Conservation (phyloP, 2,329 filamentous ascomycete genomes). For the Phyllosticta citriasiana region DNA sequence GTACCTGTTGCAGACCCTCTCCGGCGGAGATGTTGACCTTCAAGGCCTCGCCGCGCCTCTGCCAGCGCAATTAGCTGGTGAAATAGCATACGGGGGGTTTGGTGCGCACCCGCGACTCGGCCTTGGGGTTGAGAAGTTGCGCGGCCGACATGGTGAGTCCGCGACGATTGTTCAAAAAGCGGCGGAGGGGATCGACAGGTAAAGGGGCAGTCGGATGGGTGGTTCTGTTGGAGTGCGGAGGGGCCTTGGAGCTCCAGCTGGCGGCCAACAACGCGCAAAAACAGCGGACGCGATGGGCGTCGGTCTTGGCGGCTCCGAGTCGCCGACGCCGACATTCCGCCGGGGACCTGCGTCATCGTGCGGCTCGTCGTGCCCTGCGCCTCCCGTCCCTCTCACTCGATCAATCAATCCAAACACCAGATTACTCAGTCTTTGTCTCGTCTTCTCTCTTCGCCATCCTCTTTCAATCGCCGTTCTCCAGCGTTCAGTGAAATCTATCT, state of each 20-base stretch:
- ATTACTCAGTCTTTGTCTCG: neutral
- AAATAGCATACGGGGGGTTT: conserved; percentile 11
- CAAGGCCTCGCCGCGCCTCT: conserved; percentile 95
- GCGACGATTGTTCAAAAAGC: neutral
- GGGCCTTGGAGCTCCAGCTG: conserved; percentile 4
- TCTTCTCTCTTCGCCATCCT: neutral
- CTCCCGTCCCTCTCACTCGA: neutral
- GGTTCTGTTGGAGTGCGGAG: conserved; percentile 1
- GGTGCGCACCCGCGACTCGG: conserved; percentile 80
- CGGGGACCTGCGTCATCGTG: neutral
- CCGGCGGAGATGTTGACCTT: conserved; percentile 94
- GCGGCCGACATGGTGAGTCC: conserved; percentile 71
- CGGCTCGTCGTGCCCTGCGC: no score
- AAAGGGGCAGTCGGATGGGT: neutral
- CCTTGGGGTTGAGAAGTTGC: conserved; percentile 97
- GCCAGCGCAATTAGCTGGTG: conserved; percentile 35
- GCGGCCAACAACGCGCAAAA: conserved; percentile 8
- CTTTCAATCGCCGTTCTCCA: neutral
- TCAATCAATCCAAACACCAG: neutral
- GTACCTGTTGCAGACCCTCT: conserved; percentile 56
- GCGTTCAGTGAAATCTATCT: no score
- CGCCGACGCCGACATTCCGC: neutral
- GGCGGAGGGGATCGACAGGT: neutral
- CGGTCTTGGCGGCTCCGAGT: neutral
- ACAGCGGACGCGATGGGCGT: conserved; percentile 9